Evolutionary conservation across 495 filamentous ascomycete genomes (phyloP), one percentile per base, ranked within the genome.

Genomic region (Ramalina intermedia): DNA sequence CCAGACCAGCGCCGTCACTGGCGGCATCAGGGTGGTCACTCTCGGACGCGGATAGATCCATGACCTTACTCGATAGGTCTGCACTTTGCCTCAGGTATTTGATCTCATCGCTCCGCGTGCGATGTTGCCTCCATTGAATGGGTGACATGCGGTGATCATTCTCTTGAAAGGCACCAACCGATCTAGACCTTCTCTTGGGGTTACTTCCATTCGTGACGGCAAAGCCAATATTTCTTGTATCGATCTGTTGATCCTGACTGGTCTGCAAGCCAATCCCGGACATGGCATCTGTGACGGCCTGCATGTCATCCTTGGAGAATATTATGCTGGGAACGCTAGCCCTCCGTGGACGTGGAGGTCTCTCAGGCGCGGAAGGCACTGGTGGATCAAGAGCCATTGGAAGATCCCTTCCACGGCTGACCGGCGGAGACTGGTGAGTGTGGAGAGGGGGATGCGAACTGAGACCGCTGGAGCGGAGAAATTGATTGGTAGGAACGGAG

Each of bases 131-230:
- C 63, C 62, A 65, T 36, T 65, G 63, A 18, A 62, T 65, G 3
- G 62, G 62, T 17, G 61, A 63, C 61, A 62, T 62, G 9, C 56
- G 57, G 41, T 66, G 63, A 41, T 55, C 56, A 41, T 49, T 58
- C 18, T 58, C 52, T 20, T 56, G 51, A 14, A 60, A 54, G 8
- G 52, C 56, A 39, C 52, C 58, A 14, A 53, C 62, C 47, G 63
- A 65, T 45, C 61, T 56, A 17, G 63, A 66, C 35, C 63, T 54
- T 26, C 63, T 52, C 46, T 65, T 65, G 14, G 59, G 57, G 26
- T 60, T 57, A 41, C 52, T 57, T n/a, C 55, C 57, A 36, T 53
- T 60, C 7, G 57, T 60, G 14, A 60, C 52, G 2, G 57, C 57
- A 43, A 57, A 60, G 12, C 57, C 57, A 45, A 60, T 57, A 18